phyloP scores from a whole-genome alignment of 1,284 basidiomycete species.

The Malassezia caprae region DNA sequence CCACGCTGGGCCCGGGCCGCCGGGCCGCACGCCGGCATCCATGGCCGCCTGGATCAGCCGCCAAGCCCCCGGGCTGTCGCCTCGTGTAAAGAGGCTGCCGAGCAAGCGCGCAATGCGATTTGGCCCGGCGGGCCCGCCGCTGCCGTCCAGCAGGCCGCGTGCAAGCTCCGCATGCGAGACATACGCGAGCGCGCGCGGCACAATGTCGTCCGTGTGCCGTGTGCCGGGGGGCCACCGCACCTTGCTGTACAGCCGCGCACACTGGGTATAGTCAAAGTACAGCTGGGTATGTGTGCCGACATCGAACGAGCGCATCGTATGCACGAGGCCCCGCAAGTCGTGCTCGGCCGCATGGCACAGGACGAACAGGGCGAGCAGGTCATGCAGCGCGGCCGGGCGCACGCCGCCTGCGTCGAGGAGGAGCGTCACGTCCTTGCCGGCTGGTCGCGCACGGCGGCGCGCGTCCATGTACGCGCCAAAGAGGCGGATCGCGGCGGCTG shows the following conservation, averaged over 20 bases:
- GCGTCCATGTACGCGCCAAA: constrained; percentile 11
- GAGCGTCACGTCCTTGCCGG: not conserved
- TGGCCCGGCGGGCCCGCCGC: constrained; percentile 17
- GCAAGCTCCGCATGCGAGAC: constrained; percentile 24
- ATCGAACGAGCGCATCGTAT: constrained; percentile 24
- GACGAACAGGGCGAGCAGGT: constrained; percentile 25
- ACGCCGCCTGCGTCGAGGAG: constrained; percentile 12
- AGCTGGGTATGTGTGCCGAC: constrained; percentile 28
- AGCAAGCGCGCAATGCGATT: constrained; percentile 30
- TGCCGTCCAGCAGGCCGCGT: constrained; percentile 26
- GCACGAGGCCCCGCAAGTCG: constrained; percentile 9
- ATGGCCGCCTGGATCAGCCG: constrained; percentile 24
- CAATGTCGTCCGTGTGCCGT: not conserved
- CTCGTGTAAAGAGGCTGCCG: constrained; percentile 23
- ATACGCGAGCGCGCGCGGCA: constrained; percentile 4
- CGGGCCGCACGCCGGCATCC: constrained; percentile 16
- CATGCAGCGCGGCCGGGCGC: constrained; percentile 19
- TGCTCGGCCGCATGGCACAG: constrained; percentile 9
- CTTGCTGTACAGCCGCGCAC: constrained; percentile 17
- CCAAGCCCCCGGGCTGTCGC: constrained; percentile 18
- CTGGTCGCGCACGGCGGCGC: not conserved
- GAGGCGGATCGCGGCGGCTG: constrained; percentile 2
- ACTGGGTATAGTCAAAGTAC: constrained; percentile 23
- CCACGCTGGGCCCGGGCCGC: constrained; percentile 11
- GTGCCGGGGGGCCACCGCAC: not conserved